Percentiles rank a stretch among this genome's conserved stretches.
phyloP scores from a whole-genome alignment of 106 monocot species.

The Agapanthus africanus region DNA sequence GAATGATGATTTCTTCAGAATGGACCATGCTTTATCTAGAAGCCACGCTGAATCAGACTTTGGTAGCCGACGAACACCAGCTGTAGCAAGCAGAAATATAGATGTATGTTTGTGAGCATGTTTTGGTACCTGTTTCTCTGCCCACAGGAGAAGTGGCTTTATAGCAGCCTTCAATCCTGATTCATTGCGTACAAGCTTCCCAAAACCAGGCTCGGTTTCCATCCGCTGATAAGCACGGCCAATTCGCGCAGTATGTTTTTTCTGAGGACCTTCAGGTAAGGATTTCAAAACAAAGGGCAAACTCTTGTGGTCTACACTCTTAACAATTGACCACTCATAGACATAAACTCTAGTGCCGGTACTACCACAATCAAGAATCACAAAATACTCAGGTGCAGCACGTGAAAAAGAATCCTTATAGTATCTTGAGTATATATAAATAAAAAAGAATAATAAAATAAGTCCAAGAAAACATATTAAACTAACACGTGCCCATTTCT shows the following conservation, averaged over 20 bases:
- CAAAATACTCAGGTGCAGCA: slow-evolving; percentile 44
- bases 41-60: slow-evolving; percentile 88
- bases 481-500: slow-evolving; percentile 34
- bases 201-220: slow-evolving; percentile 96
- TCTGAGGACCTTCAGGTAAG: slow-evolving; percentile 44
- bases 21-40: slow-evolving; percentile 65
- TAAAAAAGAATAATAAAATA: slow-evolving; percentile 26
- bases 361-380: slow-evolving; percentile 94
- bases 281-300: slow-evolving; percentile 67
- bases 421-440: slow-evolving; percentile 39
- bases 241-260: slow-evolving; percentile 28
- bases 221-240: slow-evolving; percentile 96
- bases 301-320: slow-evolving; percentile 17
- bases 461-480: slow-evolving; percentile 21
- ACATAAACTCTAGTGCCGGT: slow-evolving; percentile 92
- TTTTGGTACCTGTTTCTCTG: slow-evolving; percentile 83
- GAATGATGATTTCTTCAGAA: slow-evolving; percentile 84
- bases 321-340: slow-evolving; percentile 57
- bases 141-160: slow-evolving; percentile 75
- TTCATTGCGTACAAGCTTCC: slow-evolving; percentile 78
- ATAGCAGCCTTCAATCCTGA: slow-evolving; percentile 66
- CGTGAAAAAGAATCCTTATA: slow-evolving; percentile 36
- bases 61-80: slow-evolving; percentile 83
- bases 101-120: slow-evolving; percentile 62
- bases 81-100: slow-evolving; percentile 85